Evolutionary conservation across 768 basidiomycete species (phyloP), one percentile per base, ranked within the genome.

Genomic region (Stropharia rugosoannulata): DNA sequence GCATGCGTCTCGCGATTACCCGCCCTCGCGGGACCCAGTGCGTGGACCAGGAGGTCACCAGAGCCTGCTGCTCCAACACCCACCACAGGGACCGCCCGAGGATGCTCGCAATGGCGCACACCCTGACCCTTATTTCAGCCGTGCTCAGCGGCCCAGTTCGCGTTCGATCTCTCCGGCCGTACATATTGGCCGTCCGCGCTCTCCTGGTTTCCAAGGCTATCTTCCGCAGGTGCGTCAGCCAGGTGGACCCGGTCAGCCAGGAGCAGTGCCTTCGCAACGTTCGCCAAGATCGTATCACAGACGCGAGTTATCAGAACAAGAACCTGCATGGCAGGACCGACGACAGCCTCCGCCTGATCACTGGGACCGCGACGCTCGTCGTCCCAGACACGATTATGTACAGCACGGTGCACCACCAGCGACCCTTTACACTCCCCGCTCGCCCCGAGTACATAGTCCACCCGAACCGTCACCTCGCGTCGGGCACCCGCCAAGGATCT

Each of bases 21-120:
- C 80, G 25, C 70, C 77, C n/a, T 60, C 73, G 47, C 79, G 81
- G 19, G 82, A 84, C 0, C 65, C 66, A 2, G 53, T 63, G 36
- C 80, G 86, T 36, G 85, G 83, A 10, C 85, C 83, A 5, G 69
- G 75, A 3, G 80, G 82, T 12, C 81, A 82, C 58, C 82, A 79
- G 58, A 80, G 69, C 49, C 65, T 86, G 42, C 72, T 89, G 7
- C 72, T 90, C 1, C 90, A 91, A 49, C 89, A 89, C 57, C 75
- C 86, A 49, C 80, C 81, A 49, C 79, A 80, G 58, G 74, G 75
- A 11, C 78, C 77, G 36, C 70, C 75, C 0, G 84, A 84, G 48
- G 86, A 81, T 13, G 69, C 79, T 25, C 77, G 81, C 41, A 76
- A 75, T 58, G 74, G 60, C 69, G 5, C 80, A 79, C 81, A 85